Conservation (phyloP, 805 yeast species). For the Jamesozyma hellenica region DNA sequence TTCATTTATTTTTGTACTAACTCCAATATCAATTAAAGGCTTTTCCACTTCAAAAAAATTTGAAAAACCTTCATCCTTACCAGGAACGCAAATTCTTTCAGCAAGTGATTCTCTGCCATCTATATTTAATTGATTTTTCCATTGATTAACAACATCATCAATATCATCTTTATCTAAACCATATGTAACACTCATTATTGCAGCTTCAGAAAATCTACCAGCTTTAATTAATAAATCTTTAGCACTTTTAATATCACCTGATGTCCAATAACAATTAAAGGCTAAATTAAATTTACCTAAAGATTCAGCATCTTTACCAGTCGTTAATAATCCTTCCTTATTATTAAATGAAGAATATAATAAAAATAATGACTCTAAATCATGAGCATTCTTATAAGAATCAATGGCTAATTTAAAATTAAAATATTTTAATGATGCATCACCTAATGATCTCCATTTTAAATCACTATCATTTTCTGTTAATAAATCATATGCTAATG, state of each 20-base stretch:
- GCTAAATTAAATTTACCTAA: constrained; percentile 82
- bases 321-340: constrained; percentile 43
- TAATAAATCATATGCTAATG: constrained; percentile 62
- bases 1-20: constrained; percentile 20
- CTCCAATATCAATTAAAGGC: constrained; percentile 35
- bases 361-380: constrained; percentile 70
- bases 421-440: constrained; percentile 69
- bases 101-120: constrained; percentile 50
- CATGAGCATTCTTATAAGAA: constrained; percentile 70
- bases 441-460: constrained; percentile 91
- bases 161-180: constrained; percentile 38
- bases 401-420: constrained; percentile 71
- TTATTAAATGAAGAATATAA: constrained; percentile 76
- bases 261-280: constrained; percentile 82
- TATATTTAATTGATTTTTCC: constrained; percentile 53
- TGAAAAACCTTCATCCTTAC: constrained; percentile 29
- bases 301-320: constrained; percentile 59
- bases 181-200: constrained; percentile 69
- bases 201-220: constrained; percentile 73
- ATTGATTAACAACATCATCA: constrained; percentile 40
- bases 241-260: constrained; percentile 59
- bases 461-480: constrained; percentile 43
- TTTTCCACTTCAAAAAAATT: constrained; percentile 9
- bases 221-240: constrained; percentile 55
- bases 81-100: constrained; percentile 45